phyloP scores from a whole-genome alignment of 2,329 filamentous ascomycete genomes.

The Pseudogymnoascus verrucosus region DNA sequence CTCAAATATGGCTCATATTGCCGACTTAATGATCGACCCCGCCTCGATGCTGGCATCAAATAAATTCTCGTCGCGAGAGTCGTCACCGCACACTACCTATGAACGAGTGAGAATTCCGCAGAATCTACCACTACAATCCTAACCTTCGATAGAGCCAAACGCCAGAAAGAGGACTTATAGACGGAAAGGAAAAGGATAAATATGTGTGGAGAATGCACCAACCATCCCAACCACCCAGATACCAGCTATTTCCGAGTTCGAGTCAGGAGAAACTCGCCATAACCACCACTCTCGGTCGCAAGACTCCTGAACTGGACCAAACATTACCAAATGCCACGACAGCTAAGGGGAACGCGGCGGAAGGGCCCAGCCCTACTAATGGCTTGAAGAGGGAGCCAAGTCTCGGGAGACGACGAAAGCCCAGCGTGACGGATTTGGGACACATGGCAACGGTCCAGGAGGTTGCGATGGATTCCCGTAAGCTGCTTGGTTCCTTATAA shows the following conservation, averaged over 20 bases:
- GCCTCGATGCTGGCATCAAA: slow-evolving; percentile 28
- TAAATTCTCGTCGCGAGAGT: slow-evolving; percentile 44
- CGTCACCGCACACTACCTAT: slow-evolving; percentile 37
- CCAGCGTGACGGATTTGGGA: slow-evolving; percentile 56
- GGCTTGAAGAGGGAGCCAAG: slow-evolving; percentile 50
- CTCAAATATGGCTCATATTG: slow-evolving; percentile 51
- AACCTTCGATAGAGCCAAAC: slow-evolving; percentile 7
- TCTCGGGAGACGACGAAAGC: slow-evolving; percentile 50
- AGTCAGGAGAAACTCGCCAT: slow-evolving; percentile 33
- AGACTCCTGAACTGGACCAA: slow-evolving; percentile 33
- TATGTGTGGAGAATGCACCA: slow-evolving; percentile 53
- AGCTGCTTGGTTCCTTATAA: slow-evolving; percentile 26
- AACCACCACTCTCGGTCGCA: slow-evolving; percentile 24
- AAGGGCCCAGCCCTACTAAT: slow-evolving; percentile 28
- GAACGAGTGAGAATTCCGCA: slow-evolving; percentile 27
- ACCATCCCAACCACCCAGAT: slow-evolving; percentile 43
- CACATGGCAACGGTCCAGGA: slow-evolving; percentile 64
- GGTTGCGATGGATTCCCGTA: slow-evolving; percentile 62
- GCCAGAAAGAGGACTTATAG: slow-evolving; percentile 1
- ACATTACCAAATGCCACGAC: slow-evolving; percentile 38
- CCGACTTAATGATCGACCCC: slow-evolving; percentile 45
- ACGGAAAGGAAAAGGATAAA: slow-evolving; percentile 35
- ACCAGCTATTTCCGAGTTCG: slow-evolving; percentile 52
- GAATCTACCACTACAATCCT: slow-evolving; percentile 5
- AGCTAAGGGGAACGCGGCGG: slow-evolving; percentile 25